Conservation (phyloP, 345 rosid genomes). For the Theobroma cacao region DNA sequence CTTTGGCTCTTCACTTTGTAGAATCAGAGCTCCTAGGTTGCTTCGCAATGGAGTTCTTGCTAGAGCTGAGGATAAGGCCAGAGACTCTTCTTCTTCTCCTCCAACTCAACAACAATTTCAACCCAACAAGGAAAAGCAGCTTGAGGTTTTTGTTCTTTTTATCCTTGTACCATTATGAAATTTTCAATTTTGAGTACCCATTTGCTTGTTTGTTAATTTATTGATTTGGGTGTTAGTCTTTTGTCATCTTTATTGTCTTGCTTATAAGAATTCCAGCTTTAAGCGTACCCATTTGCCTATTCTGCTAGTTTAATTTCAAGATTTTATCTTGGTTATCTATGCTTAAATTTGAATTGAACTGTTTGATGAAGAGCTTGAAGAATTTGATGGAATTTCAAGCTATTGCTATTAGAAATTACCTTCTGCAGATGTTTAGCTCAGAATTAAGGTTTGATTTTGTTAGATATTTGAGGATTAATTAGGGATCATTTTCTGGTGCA, state of each 20-base stretch:
- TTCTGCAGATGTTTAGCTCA: neutral
- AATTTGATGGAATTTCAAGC: neutral
- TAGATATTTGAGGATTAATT: neutral
- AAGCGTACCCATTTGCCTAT: conserved; percentile 4
- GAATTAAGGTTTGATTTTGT: neutral
- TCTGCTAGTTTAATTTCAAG: neutral
- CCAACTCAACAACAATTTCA: conserved; percentile 27
- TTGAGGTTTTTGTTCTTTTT: conserved; percentile 45
- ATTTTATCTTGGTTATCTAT: neutral
- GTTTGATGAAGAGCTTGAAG: neutral
- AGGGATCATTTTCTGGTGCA: neutral
- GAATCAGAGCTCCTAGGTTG: conserved; percentile 43
- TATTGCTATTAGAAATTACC: neutral
- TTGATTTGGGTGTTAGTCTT: conserved; percentile 11
- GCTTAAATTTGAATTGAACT: neutral
- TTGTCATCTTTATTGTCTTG: neutral
- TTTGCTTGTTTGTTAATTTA: conserved; percentile 14
- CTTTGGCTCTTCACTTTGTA: conserved; percentile 30
- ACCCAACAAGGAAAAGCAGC: conserved; percentile 38
- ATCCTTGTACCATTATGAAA: neutral
- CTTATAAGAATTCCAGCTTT: neutral
- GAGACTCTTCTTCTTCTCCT: conserved; percentile 41
- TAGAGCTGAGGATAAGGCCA: conserved; percentile 77
- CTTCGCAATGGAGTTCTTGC: conserved; percentile 43
- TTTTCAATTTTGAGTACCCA: neutral